Evolutionary conservation across 2,329 filamentous ascomycete genomes (phyloP).

Genomic region (Fonsecaea multimorphosa): DNA sequence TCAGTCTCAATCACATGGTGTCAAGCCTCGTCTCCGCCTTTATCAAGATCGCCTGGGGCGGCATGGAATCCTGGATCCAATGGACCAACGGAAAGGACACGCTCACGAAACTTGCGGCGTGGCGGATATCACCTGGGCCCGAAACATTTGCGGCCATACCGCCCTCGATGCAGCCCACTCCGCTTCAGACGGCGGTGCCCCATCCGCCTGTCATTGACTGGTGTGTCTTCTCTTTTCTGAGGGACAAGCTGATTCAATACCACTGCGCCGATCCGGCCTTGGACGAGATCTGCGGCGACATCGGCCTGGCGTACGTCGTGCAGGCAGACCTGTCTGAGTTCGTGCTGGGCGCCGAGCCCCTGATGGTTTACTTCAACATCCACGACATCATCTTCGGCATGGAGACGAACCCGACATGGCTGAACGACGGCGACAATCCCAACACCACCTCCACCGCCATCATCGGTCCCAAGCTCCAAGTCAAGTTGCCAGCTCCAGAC

Average conservation of each 20-base stretch:
- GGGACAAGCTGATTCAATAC: slow-evolving; percentile 31
- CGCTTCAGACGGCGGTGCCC: slow-evolving; percentile 25
- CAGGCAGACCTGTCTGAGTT: slow-evolving; percentile 34
- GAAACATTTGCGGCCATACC: slow-evolving; percentile 21
- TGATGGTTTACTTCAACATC: slow-evolving; percentile 26
- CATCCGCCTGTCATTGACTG: slow-evolving; percentile 33
- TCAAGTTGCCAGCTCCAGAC: slow-evolving; percentile 25
- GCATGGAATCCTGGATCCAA: slow-evolving; percentile 29
- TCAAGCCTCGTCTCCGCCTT: slow-evolving; percentile 24
- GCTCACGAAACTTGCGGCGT: slow-evolving; percentile 23
- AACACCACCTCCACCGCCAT: too few species aligned
- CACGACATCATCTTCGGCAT: slow-evolving; percentile 25
- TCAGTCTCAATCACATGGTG: slow-evolving; percentile 21
- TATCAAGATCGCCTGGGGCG: slow-evolving; percentile 22
- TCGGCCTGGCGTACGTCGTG: slow-evolving; percentile 31
- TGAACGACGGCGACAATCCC: neutral
- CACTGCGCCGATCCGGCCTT: slow-evolving; percentile 28
- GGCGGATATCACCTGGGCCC: slow-evolving; percentile 22
- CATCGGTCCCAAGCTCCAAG: neutral
- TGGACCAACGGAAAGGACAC: slow-evolving; percentile 26
- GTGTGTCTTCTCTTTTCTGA: slow-evolving; percentile 28
- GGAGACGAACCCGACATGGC: slow-evolving; percentile 15
- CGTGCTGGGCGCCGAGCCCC: slow-evolving; percentile 22
- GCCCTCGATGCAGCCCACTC: slow-evolving; percentile 20
- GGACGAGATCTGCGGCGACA: slow-evolving; percentile 31